Evolutionary conservation across 805 yeast species (phyloP).

Genomic region (Candida krabiensis): DNA sequence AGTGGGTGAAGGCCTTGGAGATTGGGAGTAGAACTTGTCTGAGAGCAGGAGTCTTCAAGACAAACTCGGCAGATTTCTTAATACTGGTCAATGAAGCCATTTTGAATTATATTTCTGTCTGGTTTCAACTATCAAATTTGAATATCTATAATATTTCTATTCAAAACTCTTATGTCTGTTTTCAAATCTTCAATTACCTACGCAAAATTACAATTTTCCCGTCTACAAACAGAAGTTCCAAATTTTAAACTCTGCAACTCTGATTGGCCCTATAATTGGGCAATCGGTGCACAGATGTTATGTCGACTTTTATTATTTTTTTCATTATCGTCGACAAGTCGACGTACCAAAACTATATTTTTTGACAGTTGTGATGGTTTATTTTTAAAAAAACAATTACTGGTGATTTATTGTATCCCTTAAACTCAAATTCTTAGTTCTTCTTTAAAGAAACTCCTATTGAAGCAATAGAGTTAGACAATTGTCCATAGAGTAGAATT

Average conservation of each 20-base stretch:
- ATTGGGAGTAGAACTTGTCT: conserved; percentile 76
- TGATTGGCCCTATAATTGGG: conserved; percentile 13
- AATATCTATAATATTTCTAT: too few species aligned
- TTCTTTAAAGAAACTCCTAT: too few species aligned
- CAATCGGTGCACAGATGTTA: conserved; percentile 2
- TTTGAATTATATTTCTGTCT: conserved; percentile 15
- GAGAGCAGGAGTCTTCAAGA: conserved; percentile 77
- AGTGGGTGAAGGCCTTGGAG: conserved; percentile 68
- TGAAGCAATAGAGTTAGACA: too few species aligned
- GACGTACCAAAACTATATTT: conserved; percentile 2
- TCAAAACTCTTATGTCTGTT: too few species aligned
- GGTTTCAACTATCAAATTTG: too few species aligned
- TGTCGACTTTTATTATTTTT: too few species aligned
- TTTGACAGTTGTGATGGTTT: too few species aligned
- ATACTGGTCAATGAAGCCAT: conserved; percentile 68
- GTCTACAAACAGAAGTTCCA: conserved; percentile 1
- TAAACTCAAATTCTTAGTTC: too few species aligned
- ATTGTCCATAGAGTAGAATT: too few species aligned
- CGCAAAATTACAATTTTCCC: not conserved
- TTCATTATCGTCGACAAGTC: conserved; percentile 1
- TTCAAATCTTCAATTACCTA: too few species aligned
- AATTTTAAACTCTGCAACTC: conserved; percentile 19
- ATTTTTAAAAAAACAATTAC: too few species aligned
- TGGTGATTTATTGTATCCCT: too few species aligned
- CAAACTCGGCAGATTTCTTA: conserved; percentile 73